Percentiles rank a stretch among this genome's conserved stretches.
Evolutionary conservation across 1,284 basidiomycete genomes (phyloP).

Genomic region (Heliocybe sulcata): DNA sequence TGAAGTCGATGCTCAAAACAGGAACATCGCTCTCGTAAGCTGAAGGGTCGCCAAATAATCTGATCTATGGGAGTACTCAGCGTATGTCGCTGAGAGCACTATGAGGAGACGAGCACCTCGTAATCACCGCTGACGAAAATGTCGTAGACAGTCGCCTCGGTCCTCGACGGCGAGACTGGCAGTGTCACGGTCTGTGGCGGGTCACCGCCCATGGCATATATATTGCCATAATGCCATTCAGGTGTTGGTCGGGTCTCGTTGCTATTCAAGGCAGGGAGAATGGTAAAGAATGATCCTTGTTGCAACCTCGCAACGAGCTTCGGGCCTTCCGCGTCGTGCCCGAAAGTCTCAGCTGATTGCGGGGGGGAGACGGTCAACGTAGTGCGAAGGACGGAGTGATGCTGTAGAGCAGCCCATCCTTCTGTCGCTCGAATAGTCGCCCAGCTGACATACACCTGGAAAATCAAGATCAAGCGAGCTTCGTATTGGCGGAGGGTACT

Average conservation of each 20-base stretch:
- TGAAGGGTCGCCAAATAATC: constrained; percentile 70
- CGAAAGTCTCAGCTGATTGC: too few species aligned
- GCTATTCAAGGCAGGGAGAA: constrained; percentile 34
- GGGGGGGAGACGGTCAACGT: constrained; percentile 51
- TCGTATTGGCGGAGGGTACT: constrained; percentile 6
- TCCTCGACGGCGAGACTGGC: constrained; percentile 34
- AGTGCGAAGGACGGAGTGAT: constrained; percentile 60
- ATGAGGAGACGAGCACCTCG: constrained; percentile 38
- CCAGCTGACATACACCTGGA: constrained; percentile 41
- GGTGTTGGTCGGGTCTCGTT: constrained; percentile 23
- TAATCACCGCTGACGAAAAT: constrained; percentile 63
- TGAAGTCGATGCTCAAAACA: constrained; percentile 40
- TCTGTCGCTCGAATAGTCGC: constrained; percentile 55
- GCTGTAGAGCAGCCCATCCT: constrained; percentile 80
- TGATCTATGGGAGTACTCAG: constrained; percentile 38
- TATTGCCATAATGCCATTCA: constrained; percentile 69
- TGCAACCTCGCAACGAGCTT: constrained; percentile 36
- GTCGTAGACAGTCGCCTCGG: constrained; percentile 38
- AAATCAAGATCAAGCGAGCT: constrained; percentile 2
- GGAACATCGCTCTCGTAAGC: constrained; percentile 34
- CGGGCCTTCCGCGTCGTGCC: constrained; percentile 12
- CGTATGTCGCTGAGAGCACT: neutral
- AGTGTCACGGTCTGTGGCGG: constrained; percentile 42
- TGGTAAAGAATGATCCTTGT: constrained; percentile 63
- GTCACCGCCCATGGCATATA: constrained; percentile 52